phyloP scores from a whole-genome alignment of 257 asterid species.

The Echites panduratus region DNA sequence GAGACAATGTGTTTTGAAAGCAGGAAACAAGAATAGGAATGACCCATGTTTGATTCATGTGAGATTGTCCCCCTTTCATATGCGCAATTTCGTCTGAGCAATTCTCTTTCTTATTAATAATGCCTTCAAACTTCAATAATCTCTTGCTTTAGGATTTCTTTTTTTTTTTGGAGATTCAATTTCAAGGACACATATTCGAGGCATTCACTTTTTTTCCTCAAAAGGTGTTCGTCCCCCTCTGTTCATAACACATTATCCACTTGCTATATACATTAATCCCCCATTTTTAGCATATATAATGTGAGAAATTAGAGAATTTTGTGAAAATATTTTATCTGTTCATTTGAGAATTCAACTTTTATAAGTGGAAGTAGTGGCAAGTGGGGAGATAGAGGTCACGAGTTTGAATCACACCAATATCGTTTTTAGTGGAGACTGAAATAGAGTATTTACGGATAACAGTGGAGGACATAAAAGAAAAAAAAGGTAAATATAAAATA shows the following conservation, averaged over 20 bases:
- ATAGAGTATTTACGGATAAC: too few species aligned
- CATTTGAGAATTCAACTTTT: too few species aligned
- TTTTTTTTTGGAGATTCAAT: not conserved
- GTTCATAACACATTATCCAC: constrained; percentile 6
- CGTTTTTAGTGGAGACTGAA: too few species aligned
- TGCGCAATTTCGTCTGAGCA: constrained; percentile 18
- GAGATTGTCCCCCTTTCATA: constrained; percentile 31
- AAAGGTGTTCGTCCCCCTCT: not conserved
- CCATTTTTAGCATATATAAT: too few species aligned
- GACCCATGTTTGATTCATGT: constrained; percentile 32
- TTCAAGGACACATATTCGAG: not conserved
- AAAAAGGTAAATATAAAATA: too few species aligned
- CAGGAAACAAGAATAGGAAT: constrained; percentile 24
- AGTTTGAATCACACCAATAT: too few species aligned
- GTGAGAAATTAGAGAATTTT: too few species aligned
- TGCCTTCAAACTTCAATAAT: constrained; percentile 11
- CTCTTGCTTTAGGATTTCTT: not conserved
- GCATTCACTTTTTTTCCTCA: constrained; percentile 3
- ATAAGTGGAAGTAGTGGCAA: too few species aligned
- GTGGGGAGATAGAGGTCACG: too few species aligned
- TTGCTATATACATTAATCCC: not conserved
- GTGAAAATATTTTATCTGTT: too few species aligned
- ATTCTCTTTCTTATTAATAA: not conserved
- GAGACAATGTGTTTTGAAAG: constrained; percentile 10
- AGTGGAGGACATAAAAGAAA: too few species aligned